Evolutionary conservation across 2,329 filamentous ascomycete genomes (phyloP).

Genomic region (Talaromyces atroroseus): DNA sequence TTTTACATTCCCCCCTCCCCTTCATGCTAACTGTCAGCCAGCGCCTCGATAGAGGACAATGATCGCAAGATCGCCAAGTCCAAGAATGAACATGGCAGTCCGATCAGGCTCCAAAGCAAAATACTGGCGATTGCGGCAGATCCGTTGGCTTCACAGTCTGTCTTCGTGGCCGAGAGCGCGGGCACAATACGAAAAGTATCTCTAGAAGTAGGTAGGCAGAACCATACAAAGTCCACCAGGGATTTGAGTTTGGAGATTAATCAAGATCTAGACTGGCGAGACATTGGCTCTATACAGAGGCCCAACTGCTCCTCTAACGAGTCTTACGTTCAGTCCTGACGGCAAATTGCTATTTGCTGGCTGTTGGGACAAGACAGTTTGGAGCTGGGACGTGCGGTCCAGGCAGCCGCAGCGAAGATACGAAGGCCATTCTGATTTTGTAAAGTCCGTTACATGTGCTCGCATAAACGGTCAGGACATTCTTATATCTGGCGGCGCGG

Average conservation of each 20-base stretch:
- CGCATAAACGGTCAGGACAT: conserved; percentile 56
- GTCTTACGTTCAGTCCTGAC: conserved; percentile 59
- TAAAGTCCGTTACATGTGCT: conserved; percentile 69
- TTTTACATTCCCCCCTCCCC: conserved; percentile 14
- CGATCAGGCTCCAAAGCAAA: conserved; percentile 77
- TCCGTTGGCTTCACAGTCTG: conserved; percentile 53
- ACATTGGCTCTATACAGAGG: conserved; percentile 57
- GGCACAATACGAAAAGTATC: conserved; percentile 69
- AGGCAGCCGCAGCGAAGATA: conserved; percentile 54
- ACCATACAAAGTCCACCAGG: not conserved
- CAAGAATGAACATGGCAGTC: conserved; percentile 79
- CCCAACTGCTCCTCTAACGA: conserved; percentile 73
- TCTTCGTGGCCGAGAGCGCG: conserved; percentile 84
- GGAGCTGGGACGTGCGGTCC: conserved; percentile 69
- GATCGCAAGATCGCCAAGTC: conserved; percentile 63
- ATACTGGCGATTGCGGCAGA: conserved; percentile 69
- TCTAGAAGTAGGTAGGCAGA: conserved; percentile 61
- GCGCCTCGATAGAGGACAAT: conserved; percentile 46
- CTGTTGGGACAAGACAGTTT: conserved; percentile 90
- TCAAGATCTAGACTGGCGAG: conserved; percentile 37
- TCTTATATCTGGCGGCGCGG: conserved; percentile 70
- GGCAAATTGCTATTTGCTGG: conserved; percentile 69
- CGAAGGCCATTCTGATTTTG: conserved; percentile 80
- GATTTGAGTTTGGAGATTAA: conserved; percentile 11
- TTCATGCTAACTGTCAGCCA: conserved; percentile 19